phyloP scores from a whole-genome alignment of 129 eudicot species.

The Flaveria ramosissima region DNA sequence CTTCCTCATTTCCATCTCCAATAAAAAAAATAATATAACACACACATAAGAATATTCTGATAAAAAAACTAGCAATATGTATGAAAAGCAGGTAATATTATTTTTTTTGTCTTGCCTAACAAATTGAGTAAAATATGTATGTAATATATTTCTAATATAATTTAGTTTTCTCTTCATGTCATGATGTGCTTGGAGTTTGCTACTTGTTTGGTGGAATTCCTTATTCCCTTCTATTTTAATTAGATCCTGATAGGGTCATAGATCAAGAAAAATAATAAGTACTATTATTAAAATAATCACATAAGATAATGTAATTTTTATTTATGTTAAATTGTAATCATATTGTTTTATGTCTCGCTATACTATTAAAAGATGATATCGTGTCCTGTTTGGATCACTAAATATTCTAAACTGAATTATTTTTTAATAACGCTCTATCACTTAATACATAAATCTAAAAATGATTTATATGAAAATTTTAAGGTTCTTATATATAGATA shows the following conservation, averaged over 20 bases:
- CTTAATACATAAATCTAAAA: no score
- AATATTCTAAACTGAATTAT: not conserved
- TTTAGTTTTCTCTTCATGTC: not conserved
- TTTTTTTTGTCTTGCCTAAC: not conserved
- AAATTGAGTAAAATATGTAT: not conserved
- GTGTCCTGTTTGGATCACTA: not conserved
- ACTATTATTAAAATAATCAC: no score
- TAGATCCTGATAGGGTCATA: not conserved
- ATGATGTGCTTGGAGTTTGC: not conserved
- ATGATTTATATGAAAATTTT: no score
- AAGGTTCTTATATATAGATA: not conserved
- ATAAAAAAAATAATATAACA: no score
- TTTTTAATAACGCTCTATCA: not conserved
- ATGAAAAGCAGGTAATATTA: not conserved
- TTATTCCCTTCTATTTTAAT: not conserved
- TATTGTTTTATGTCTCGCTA: not conserved
- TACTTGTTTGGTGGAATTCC: not conserved
- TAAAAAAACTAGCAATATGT: not conserved
- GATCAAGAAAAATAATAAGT: no score
- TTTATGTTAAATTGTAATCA: no score
- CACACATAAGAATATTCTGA: not conserved
- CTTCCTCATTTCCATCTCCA: not conserved
- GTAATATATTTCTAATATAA: not conserved
- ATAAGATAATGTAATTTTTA: no score
- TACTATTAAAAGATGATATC: no score